phyloP scores from a whole-genome alignment of 2,329 filamentous ascomycete species.

The Colletotrichum sublineola region DNA sequence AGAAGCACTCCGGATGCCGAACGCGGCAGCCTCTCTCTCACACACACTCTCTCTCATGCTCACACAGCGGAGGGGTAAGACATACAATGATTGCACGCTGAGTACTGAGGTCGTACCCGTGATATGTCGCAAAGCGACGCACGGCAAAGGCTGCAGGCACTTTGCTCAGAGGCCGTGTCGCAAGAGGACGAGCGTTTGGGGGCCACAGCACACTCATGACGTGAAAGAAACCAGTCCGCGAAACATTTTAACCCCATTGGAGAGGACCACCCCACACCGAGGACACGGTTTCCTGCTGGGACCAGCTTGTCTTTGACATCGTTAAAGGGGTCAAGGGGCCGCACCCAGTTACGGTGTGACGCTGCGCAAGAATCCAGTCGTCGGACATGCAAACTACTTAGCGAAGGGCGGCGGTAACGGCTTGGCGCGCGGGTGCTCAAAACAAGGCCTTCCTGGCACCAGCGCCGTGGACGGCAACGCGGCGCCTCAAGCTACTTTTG shows the following conservation, averaged over 20 bases:
- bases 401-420: constrained; percentile 21
- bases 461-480: constrained; percentile 5
- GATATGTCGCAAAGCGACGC: constrained; percentile 30
- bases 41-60: neutral
- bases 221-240: constrained; percentile 1
- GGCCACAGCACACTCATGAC: constrained; percentile 15
- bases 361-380: constrained; percentile 24
- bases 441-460: neutral
- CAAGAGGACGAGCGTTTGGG: constrained; percentile 22
- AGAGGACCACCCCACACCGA: constrained; percentile 16
- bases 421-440: constrained; percentile 12
- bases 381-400: constrained; percentile 24
- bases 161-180: constrained; percentile 3
- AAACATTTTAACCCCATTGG: constrained; percentile 23
- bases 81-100: constrained; percentile 1
- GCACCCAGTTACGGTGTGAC: constrained; percentile 30
- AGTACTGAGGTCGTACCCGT: constrained; percentile 22
- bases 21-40: neutral
- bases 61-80: constrained; percentile 6
- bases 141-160: constrained; percentile 14
- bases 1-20: neutral
- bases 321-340: constrained; percentile 29
- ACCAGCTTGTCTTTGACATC: constrained; percentile 29
- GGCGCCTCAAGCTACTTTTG: constrained; percentile 3
- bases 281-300: constrained; percentile 17